These are phyloP conservation scores for Papiliotrema terrestris DNA, from an alignment of 1,284 basidiomycete genomes.

Conservation along the genomic window DNA sequence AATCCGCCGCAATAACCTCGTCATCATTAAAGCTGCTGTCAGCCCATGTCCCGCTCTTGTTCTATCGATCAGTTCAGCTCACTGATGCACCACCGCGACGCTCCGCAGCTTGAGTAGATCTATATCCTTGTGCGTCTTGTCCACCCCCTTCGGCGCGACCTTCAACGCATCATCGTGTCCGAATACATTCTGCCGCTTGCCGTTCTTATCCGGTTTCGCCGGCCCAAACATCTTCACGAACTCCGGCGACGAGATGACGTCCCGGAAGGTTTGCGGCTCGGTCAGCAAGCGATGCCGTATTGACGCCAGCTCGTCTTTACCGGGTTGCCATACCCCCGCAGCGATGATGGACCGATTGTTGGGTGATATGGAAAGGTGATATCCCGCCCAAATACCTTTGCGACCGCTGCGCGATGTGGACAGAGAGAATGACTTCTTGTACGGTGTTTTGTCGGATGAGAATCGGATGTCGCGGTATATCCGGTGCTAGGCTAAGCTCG, in stretches of 20 bases:
- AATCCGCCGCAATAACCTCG: conserved; percentile 64
- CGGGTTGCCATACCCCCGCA: conserved; percentile 79
- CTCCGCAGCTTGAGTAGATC: conserved; percentile 79
- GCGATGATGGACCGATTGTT: conserved; percentile 67
- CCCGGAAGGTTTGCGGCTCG: conserved; percentile 62
- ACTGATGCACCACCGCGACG: conserved; percentile 67
- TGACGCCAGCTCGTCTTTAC: conserved; percentile 67
- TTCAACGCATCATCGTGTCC: conserved; percentile 78
- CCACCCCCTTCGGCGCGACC: conserved; percentile 80
- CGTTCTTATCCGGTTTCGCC: conserved; percentile 60
- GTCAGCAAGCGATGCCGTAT: conserved; percentile 67
- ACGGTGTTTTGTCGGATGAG: conserved; percentile 68
- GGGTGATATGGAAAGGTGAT: conserved; percentile 56
- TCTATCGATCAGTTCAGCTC: not conserved
- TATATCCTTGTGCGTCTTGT: conserved; percentile 77
- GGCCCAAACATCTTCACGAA: conserved; percentile 73
- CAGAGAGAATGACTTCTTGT: conserved; percentile 65
- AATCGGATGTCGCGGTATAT: conserved; percentile 65
- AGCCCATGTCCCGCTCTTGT: not conserved
- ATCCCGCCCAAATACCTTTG: conserved; percentile 47
- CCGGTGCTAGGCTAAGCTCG: conserved; percentile 33
- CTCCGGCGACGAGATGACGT: conserved; percentile 59
- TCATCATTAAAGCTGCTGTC: conserved; percentile 65
- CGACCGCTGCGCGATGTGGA: conserved; percentile 43
- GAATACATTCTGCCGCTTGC: conserved; percentile 67